These are phyloP conservation scores for Adiantum capillusveneris DNA, from an alignment of 75 land plant genomes.

Conservation along the genomic window DNA sequence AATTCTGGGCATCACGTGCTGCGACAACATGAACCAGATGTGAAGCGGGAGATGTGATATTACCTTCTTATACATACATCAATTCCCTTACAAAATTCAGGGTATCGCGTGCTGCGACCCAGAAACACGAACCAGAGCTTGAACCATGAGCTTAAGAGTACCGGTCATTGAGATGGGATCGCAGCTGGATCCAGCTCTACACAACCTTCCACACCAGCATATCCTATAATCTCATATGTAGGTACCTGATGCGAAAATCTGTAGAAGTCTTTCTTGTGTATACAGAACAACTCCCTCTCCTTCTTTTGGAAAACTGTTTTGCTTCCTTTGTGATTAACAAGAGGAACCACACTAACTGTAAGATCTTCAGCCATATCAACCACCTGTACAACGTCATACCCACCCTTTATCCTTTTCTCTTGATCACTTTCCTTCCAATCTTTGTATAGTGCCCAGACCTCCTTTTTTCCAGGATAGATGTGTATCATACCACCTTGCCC, in stretches of 20 bases:
- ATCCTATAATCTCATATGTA: conserved; percentile 9
- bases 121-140: no score
- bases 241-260: conserved; percentile 35
- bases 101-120: no score
- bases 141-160: no score
- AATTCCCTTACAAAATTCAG: no score
- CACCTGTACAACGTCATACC: conserved; percentile 30
- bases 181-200: conserved; percentile 38
- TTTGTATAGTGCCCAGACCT: conserved; percentile 38
- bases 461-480: conserved; percentile 17
- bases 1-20: no score
- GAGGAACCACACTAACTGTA: conserved; percentile 2
- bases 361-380: background rate
- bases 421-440: conserved; percentile 9
- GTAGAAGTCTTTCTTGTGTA: conserved; percentile 3
- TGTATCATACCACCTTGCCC: background rate
- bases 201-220: conserved; percentile 15
- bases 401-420: background rate
- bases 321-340: conserved; percentile 15
- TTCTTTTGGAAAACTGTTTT: conserved; percentile 8
- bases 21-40: no score
- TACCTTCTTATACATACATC: no score
- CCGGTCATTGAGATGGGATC: no score
- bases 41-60: no score
- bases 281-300: background rate